Conservation (phyloP, 169 alveolate species). For the Eimeria tenella region DNA sequence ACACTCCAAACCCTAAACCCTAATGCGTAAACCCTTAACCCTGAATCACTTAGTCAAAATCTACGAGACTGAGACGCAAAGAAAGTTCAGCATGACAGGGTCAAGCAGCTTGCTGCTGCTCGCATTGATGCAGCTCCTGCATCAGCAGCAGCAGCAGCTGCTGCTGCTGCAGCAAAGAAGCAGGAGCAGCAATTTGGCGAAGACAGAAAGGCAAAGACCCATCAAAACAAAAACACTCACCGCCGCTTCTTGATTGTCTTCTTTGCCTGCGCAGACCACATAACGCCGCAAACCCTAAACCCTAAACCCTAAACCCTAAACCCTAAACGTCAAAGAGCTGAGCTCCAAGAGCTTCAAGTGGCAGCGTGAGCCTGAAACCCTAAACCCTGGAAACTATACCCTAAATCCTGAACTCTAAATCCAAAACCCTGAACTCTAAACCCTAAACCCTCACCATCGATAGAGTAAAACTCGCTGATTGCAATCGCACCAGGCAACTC, state of each 20-base stretch:
- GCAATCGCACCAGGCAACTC: not conserved
- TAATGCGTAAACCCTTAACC: too few species aligned
- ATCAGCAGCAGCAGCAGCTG: not conserved
- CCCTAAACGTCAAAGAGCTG: not conserved
- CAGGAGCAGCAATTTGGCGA: not conserved
- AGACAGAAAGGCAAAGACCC: not conserved
- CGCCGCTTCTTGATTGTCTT: not conserved
- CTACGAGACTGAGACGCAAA: not conserved
- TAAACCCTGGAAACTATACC: too few species aligned
- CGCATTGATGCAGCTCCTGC: not conserved
- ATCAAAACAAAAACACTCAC: not conserved
- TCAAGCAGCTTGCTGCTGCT: not conserved
- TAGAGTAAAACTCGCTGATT: not conserved
- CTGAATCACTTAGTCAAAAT: too few species aligned
- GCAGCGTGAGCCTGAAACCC: not conserved
- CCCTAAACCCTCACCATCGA: not conserved
- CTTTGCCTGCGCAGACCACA: not conserved
- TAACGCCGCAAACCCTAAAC: not conserved
- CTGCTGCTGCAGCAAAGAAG: not conserved
- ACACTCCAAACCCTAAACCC: too few species aligned
- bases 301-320: conserved; percentile 30
- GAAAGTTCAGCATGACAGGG: not conserved
- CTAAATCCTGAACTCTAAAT: not conserved
- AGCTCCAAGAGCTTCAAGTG: too few species aligned
- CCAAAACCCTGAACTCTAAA: not conserved